Conservation (phyloP, 495 filamentous ascomycete genomes). For the Neurospora cerealis region DNA sequence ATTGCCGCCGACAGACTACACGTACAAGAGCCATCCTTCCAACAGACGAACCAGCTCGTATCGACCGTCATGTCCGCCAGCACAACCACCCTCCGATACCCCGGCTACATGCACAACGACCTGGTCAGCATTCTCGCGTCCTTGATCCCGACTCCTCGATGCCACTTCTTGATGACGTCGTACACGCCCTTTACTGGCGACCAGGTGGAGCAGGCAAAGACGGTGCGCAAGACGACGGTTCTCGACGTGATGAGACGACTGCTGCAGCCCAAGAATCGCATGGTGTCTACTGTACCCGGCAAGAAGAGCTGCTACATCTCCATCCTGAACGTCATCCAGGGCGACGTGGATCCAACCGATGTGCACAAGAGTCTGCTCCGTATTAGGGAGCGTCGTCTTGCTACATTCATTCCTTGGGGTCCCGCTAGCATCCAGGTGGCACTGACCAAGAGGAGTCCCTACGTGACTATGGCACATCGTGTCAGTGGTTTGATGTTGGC, state of each 20-base stretch:
- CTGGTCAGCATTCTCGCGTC: conserved; percentile 93
- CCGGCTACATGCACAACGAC: conserved; percentile 99
- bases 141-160: conserved; percentile 88
- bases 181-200: conserved; percentile 97
- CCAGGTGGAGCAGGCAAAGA: conserved; percentile 91
- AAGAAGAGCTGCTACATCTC: conserved; percentile 99
- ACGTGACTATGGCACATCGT: conserved; percentile 80
- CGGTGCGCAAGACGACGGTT: conserved; percentile 94
- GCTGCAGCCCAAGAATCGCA: conserved; percentile 95
- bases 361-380: conserved; percentile 95
- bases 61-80: conserved; percentile 98
- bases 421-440: conserved; percentile 96
- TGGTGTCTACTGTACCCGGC: conserved; percentile 91
- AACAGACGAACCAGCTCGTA: conserved; percentile 94
- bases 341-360: conserved; percentile 94
- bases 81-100: conserved; percentile 91
- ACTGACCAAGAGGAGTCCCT: conserved; percentile 90
- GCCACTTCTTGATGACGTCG: conserved; percentile 95
- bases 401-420: conserved; percentile 98
- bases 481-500: conserved; percentile 96
- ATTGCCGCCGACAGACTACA: conserved; percentile 94
- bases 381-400: conserved; percentile 86
- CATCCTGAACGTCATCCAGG: conserved; percentile 97
- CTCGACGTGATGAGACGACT: conserved; percentile 94
- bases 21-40: conserved; percentile 86